Conservation (phyloP, 2,329 filamentous ascomycete genomes). For the Calonectria henricotiae region DNA sequence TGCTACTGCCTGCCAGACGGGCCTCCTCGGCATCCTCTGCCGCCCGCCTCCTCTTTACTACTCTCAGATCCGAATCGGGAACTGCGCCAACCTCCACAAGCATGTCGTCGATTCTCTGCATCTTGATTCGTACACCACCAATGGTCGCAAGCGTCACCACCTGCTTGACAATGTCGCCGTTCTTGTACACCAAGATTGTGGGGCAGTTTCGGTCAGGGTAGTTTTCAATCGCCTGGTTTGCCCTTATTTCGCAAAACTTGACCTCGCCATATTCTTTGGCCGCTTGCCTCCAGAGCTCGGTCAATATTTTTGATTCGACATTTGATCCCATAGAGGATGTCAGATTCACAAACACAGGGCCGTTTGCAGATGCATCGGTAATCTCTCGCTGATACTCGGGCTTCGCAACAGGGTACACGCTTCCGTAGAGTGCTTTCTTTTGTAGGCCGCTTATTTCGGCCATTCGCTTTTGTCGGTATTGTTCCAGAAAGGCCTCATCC, state of each 20-base stretch:
- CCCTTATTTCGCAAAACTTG: constrained; percentile 97
- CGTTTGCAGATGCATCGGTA: constrained; percentile 87
- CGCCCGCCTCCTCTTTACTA: constrained; percentile 75
- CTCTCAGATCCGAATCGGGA: constrained; percentile 82
- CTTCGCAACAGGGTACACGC: constrained; percentile 94
- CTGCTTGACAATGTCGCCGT: constrained; percentile 93
- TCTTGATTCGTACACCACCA: constrained; percentile 79
- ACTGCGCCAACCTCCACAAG: constrained; percentile 88
- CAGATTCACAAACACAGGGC: constrained; percentile 83
- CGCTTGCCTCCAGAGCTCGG: constrained; percentile 88
- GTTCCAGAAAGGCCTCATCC: constrained; percentile 91
- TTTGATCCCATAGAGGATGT: constrained; percentile 86
- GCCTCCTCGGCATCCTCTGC: constrained; percentile 76
- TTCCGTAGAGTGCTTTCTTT: constrained; percentile 86
- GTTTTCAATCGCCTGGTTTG: constrained; percentile 93
- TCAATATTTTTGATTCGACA: constrained; percentile 86
- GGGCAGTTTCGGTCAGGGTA: constrained; percentile 97
- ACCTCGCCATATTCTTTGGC: constrained; percentile 91
- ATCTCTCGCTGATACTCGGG: constrained; percentile 93
- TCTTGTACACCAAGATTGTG: constrained; percentile 92
- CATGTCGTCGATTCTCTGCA: constrained; percentile 85
- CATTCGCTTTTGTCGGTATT: constrained; percentile 90
- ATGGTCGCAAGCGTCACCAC: constrained; percentile 90
- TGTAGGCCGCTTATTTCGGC: constrained; percentile 84
- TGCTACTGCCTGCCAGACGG: constrained; percentile 66